Percentiles rank a stretch among this genome's conserved stretches.
phyloP scores from a whole-genome alignment of 352 stramenopile species.

The Pythium scleroteichum region DNA sequence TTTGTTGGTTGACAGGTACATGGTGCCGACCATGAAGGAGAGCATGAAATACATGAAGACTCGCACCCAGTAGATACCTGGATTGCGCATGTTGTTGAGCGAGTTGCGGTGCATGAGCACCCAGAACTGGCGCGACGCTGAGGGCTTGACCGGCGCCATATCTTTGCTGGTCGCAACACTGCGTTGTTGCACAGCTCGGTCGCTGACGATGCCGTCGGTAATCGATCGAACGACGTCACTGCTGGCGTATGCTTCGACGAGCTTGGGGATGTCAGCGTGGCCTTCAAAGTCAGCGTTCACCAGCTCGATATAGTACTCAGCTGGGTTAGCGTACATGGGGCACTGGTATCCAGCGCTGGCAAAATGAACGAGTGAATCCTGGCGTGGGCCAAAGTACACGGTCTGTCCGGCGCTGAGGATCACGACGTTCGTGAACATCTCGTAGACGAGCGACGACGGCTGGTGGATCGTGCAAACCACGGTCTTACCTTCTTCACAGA shows the following conservation, averaged over 20 bases:
- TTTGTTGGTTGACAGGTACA: conserved; percentile 64
- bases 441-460: conserved; percentile 68
- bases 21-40: conserved; percentile 68
- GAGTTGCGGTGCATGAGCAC: conserved; percentile 58
- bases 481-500: conserved; percentile 58
- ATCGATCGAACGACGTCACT: neutral
- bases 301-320: conserved; percentile 46
- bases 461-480: conserved; percentile 87
- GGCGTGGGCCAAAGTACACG: conserved; percentile 84
- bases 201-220: neutral
- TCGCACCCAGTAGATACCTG: conserved; percentile 68
- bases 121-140: conserved; percentile 49
- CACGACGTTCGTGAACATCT: conserved; percentile 62
- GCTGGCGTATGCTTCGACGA: conserved; percentile 14
- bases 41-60: conserved; percentile 74
- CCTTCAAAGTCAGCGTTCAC: conserved; percentile 48
- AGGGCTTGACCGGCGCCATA: conserved; percentile 36
- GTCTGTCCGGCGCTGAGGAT: conserved; percentile 72
- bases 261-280: conserved; percentile 24
- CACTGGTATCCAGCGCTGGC: conserved; percentile 48
- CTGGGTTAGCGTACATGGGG: conserved; percentile 64
- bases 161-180: too few relatives aligned
- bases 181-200: neutral
- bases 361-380: conserved; percentile 49
- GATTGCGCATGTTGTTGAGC: conserved; percentile 64